These are phyloP conservation scores for Pythium folliculosum DNA, from an alignment of 352 stramenopile genomes.

Conservation along the genomic window DNA sequence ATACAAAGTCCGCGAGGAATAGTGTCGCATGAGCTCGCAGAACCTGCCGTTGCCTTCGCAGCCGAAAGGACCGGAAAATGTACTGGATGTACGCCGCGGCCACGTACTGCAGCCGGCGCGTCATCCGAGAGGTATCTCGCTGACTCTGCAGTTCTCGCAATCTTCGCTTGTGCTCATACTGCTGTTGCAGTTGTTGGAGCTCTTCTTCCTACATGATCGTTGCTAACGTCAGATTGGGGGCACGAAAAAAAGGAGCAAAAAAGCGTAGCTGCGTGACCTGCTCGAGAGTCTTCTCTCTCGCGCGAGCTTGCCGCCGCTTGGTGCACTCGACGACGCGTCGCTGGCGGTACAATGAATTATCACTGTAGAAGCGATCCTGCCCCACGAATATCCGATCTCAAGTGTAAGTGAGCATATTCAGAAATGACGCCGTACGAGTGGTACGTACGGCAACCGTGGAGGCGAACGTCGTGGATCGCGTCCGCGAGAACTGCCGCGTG, in stretches of 20 bases:
- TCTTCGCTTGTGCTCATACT: conserved; percentile 46
- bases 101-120: conserved; percentile 59
- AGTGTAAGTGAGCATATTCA: too few species aligned
- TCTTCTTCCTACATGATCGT: conserved; percentile 38
- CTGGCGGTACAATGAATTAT: conserved; percentile 68
- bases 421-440: too few species aligned
- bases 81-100: conserved; percentile 74
- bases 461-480: conserved; percentile 25
- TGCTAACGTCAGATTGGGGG: too few species aligned
- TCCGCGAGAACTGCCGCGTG: conserved; percentile 24
- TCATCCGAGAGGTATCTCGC: conserved; percentile 57
- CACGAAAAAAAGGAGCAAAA: too few species aligned
- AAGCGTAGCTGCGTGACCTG: conserved; percentile 35
- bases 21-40: conserved; percentile 20
- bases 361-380: conserved; percentile 72
- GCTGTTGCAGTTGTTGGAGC: conserved; percentile 45
- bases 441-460: conserved; percentile 28
- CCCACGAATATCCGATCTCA: too few species aligned
- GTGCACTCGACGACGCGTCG: conserved; percentile 56
- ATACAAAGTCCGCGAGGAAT: conserved; percentile 41
- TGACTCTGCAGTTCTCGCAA: conserved; percentile 43
- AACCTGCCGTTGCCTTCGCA: conserved; percentile 16
- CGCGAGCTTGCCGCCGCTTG: conserved; percentile 52
- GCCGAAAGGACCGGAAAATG: conserved; percentile 42
- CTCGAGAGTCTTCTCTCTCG: conserved; percentile 48